Evolutionary conservation across 192 early-diverging fungal species (phyloP).

Genomic region (Cladochytrium replicatum): DNA sequence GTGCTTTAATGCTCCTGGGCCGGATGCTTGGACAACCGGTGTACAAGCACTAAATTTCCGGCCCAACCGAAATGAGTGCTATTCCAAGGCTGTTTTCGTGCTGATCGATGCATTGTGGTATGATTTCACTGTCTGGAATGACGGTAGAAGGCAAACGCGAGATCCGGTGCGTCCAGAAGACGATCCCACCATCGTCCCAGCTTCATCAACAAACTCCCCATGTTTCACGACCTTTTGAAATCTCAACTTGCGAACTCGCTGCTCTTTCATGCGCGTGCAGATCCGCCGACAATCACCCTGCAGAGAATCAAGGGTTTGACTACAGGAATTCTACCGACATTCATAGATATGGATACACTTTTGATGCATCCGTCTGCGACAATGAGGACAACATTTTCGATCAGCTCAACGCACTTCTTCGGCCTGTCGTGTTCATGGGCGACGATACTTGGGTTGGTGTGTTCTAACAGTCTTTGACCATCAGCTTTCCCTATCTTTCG

Average conservation of each 20-base stretch:
- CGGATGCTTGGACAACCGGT: too few species aligned
- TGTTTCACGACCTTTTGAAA: slow-evolving; percentile 14
- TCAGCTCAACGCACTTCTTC: slow-evolving; percentile 16
- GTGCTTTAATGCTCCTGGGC: too few species aligned
- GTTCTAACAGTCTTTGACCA: slow-evolving; percentile 57
- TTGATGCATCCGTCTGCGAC: slow-evolving; percentile 32
- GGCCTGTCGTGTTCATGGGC: slow-evolving; percentile 61
- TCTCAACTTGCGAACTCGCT: slow-evolving; percentile 21
- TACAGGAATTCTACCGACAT: slow-evolving; percentile 50
- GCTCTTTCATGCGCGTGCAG: slow-evolving; percentile 34
- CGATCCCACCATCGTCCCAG: slow-evolving; percentile 1
- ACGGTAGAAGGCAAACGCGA: not conserved
- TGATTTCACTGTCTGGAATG: slow-evolving; percentile 33
- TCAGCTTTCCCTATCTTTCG: slow-evolving; percentile 39
- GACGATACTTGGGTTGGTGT: slow-evolving; percentile 93
- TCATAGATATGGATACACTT: slow-evolving; percentile 51
- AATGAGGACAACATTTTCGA: slow-evolving; percentile 49
- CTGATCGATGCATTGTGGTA: slow-evolving; percentile 48
- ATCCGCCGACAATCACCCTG: slow-evolving; percentile 54
- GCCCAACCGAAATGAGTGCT: too few species aligned
- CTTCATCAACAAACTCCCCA: slow-evolving; percentile 36
- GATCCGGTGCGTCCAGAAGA: not conserved
- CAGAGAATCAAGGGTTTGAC: slow-evolving; percentile 52
- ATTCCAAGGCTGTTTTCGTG: slow-evolving; percentile 32
- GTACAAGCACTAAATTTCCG: too few species aligned